Percentiles rank a stretch among this genome's conserved stretches.
Conservation (phyloP, 495 filamentous ascomycete genomes). For the Peziza echinospora region DNA sequence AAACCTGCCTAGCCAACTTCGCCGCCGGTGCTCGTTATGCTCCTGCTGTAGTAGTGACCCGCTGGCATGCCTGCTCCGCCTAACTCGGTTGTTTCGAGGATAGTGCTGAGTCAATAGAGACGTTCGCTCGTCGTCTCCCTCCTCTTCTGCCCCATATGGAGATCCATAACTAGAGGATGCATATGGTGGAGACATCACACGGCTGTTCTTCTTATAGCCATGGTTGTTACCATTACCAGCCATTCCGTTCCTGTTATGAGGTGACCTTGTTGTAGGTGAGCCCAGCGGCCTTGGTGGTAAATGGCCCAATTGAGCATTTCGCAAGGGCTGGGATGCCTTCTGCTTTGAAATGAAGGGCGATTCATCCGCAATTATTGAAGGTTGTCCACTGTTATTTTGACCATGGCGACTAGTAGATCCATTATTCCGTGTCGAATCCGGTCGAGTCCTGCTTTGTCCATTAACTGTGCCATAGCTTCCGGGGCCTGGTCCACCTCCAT, state of each 20-base stretch:
- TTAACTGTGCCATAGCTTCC: slow-evolving; percentile 37
- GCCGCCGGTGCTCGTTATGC: slow-evolving; percentile 43
- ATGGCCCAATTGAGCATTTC: slow-evolving; percentile 8
- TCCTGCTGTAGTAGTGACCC: slow-evolving; percentile 51
- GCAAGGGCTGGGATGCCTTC: slow-evolving; percentile 22
- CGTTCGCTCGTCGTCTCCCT: slow-evolving; percentile 76
- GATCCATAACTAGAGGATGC: slow-evolving; percentile 25
- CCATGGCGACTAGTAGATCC: slow-evolving; percentile 52
- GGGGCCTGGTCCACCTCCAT: slow-evolving; percentile 1
- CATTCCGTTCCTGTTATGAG: too few species aligned
- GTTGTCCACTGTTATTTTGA: slow-evolving; percentile 43
- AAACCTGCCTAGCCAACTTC: slow-evolving; percentile 45
- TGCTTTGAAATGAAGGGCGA: slow-evolving; percentile 34
- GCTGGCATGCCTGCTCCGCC: slow-evolving; percentile 36
- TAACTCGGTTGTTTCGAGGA: slow-evolving; percentile 34
- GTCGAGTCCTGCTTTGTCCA: slow-evolving; percentile 37
- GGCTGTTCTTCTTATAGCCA: too few species aligned
- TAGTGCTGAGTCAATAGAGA: slow-evolving; percentile 38
- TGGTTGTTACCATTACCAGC: too few species aligned
- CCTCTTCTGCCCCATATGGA: slow-evolving; percentile 42
- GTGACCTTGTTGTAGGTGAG: too few species aligned
- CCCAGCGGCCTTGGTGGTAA: too few species aligned
- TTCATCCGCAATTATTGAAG: slow-evolving; percentile 56
- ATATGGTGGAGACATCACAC: too few species aligned
- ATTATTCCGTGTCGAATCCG: slow-evolving; percentile 42